Evolutionary conservation across 352 stramenopile species (phyloP).

Genomic region (Phytophthora parvispora): DNA sequence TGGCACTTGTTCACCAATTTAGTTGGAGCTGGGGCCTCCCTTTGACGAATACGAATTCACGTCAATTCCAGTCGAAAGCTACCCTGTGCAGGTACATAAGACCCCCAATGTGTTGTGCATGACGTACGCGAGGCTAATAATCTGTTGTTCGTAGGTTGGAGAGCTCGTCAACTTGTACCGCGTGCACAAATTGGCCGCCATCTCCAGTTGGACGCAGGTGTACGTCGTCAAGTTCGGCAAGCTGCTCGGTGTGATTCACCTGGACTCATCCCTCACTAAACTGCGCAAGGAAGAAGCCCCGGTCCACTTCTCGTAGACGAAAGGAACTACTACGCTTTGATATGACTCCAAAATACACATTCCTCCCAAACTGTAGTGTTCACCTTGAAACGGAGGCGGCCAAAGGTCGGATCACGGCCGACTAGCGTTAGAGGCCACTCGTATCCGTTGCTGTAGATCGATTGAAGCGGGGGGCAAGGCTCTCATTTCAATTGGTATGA

Average conservation of each 20-base stretch:
- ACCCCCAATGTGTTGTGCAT: not conserved
- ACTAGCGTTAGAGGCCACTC: too few species aligned
- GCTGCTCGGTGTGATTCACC: constrained; percentile 73
- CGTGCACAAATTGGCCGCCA: constrained; percentile 81
- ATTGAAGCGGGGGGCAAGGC: not conserved
- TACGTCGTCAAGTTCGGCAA: constrained; percentile 83
- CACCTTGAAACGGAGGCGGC: not conserved
- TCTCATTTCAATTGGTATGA: not conserved
- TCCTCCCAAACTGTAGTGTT: not conserved
- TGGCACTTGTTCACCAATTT: not conserved
- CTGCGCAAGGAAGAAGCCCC: constrained; percentile 58
- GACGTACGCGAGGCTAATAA: not conserved
- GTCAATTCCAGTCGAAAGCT: constrained; percentile 80
- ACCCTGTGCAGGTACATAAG: constrained; percentile 75
- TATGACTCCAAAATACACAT: not conserved
- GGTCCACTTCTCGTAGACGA: constrained; percentile 32
- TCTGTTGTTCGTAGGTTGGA: constrained; percentile 45
- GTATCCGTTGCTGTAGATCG: not conserved
- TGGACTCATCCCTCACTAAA: constrained; percentile 70
- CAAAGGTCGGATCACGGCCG: not conserved
- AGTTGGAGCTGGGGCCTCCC: constrained; percentile 78
- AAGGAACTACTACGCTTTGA: not conserved
- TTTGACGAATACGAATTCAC: constrained; percentile 74
- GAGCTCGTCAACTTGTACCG: constrained; percentile 76
- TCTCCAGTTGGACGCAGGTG: constrained; percentile 87